A percentile compares a stretch with the other conserved stretches of the same genome.
Evolutionary conservation across 805 yeast species (phyloP).

Genomic region (Cyberlindnera mycetangii): DNA sequence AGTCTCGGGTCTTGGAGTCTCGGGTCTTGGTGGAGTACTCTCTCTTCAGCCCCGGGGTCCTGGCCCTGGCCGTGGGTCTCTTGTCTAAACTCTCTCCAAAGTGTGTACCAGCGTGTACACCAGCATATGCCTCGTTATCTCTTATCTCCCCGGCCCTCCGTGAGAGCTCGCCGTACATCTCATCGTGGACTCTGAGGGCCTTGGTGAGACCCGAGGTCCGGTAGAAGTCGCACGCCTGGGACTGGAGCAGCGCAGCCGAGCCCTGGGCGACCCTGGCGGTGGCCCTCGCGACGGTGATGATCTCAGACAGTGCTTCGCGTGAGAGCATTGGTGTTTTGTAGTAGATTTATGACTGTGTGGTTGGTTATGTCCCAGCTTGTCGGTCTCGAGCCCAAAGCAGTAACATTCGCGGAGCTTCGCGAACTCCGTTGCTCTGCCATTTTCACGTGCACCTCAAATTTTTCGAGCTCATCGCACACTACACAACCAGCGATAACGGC

Average conservation of each 20-base stretch:
- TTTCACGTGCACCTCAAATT: constrained; percentile 4
- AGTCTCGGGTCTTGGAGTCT: constrained; percentile 15
- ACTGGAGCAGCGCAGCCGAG: constrained; percentile 9
- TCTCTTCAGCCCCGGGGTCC: too few relatives aligned
- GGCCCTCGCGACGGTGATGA: constrained; percentile 18
- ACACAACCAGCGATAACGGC: not conserved
- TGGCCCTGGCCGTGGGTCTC: constrained; percentile 13
- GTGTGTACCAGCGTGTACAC: too few relatives aligned
- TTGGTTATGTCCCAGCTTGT: too few relatives aligned
- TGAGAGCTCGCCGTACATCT: constrained; percentile 23
- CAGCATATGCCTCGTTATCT: constrained; percentile 1
- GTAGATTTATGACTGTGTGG: too few relatives aligned
- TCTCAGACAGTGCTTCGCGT: constrained; percentile 21
- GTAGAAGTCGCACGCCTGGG: constrained; percentile 20
- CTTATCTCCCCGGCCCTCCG: constrained; percentile 11
- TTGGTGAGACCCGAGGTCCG: constrained; percentile 23
- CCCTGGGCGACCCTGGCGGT: constrained; percentile 18
- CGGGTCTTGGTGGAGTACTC: not conserved
- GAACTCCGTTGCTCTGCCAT: constrained; percentile 4
- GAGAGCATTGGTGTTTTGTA: constrained; percentile 6
- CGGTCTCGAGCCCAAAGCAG: not conserved
- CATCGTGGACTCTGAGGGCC: constrained; percentile 24
- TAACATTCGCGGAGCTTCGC: constrained; percentile 1
- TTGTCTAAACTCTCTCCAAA: too few relatives aligned
- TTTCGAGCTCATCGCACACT: constrained; percentile 4